Evolutionary conservation across 192 early-diverging fungal species (phyloP).

Genomic region (Lunasporangiospora selenospora): DNA sequence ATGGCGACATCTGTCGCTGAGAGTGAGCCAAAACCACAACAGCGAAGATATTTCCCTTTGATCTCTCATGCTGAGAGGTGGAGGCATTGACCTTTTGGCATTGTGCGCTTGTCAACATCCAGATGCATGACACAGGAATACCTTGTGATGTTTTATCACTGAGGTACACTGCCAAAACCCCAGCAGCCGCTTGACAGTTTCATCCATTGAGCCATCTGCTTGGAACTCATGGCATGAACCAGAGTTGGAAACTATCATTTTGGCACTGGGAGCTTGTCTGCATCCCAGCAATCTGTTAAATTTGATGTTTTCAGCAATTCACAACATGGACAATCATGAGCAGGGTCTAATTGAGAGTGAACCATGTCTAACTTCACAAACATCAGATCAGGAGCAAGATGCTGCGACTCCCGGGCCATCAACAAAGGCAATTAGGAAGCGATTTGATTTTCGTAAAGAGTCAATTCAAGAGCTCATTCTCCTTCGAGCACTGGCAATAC

Average conservation of each 20-base stretch:
- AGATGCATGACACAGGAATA: constrained; percentile 13
- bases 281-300: constrained; percentile 8
- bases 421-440: too few species aligned
- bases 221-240: constrained; percentile 9
- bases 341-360: too few species aligned
- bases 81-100: constrained; percentile 9
- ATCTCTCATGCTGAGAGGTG: not conserved
- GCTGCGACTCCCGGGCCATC: too few species aligned
- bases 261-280: constrained; percentile 13
- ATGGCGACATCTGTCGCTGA: too few species aligned
- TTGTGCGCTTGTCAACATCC: constrained; percentile 16
- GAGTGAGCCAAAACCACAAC: constrained; percentile 18
- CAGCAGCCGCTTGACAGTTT: constrained; percentile 10
- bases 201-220: constrained; percentile 4
- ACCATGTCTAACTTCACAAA: too few species aligned
- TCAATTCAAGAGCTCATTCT: constrained; percentile 5
- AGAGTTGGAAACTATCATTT: constrained; percentile 15
- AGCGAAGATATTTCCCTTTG: too few species aligned
- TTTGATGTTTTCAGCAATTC: constrained; percentile 11
- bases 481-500: not conserved
- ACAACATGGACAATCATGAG: too few species aligned
- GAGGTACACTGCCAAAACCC: constrained; percentile 11
- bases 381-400: too few species aligned
- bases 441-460: constrained; percentile 5
- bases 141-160: constrained; percentile 14